Evolutionary conservation across 495 filamentous ascomycete genomes (phyloP), one percentile per base, ranked within the genome.

Genomic region (Parmelia sp.): DNA sequence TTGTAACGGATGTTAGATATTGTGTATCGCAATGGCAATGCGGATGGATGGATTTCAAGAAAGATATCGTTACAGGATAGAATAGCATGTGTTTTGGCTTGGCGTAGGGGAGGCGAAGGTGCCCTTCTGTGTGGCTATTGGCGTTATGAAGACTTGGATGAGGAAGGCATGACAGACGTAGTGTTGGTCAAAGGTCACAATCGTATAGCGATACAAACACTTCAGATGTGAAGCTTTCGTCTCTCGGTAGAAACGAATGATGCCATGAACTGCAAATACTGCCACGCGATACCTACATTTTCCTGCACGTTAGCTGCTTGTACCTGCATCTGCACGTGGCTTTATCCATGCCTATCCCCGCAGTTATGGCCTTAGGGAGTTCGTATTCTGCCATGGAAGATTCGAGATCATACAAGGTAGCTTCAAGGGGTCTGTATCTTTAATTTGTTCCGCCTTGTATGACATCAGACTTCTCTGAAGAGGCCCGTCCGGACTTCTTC

Each of bases 1-100:
- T 62, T 25, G 44, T 40, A 27, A 69, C 12, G 17, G 45, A 19
- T 29, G 57, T 57, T 58, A 60, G n/a, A 21, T 17, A 49, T n/a
- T n/a, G n/a, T n/a, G n/a, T 37, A 39, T 40, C 3, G 14, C 45
- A 31, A 66, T 15, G 36, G 66, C 55, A 44, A 58, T 15, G 39
- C 25, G 33, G 37, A 66, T 25, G 14, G 42, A n/a, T n/a, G n/a
- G 17, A 53, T 53, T n/a, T n/a, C 6, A 56, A 29, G 37, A 29
- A 33, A n/a, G 56, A n/a, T 5, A 36, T 10, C 58, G 57, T 68
- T 6, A 15, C 35, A 12, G 23, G 5, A 49, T 45, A 23, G 3
- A 3, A 3, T 45, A n/a, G n/a, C 42, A 23, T 5, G 4, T 45
- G 19, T 45, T 14, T 42, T 42, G 40, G n/a, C n/a, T n/a, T n/a